These are phyloP conservation scores for Cicer judaicum DNA, from an alignment of 306 rosid genomes.

Conservation along the genomic window DNA sequence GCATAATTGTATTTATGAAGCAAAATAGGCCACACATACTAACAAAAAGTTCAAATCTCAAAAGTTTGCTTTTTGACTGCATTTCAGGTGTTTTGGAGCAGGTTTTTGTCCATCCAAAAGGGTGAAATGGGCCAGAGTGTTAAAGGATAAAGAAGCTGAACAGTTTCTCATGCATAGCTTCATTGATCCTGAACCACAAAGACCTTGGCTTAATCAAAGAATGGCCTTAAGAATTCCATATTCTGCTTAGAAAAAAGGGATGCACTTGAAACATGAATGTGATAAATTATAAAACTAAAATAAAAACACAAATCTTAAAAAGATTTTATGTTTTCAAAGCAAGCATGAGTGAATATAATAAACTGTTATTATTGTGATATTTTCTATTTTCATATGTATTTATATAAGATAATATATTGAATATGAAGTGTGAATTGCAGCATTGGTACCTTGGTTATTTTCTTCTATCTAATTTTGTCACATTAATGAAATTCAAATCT, in stretches of 20 bases:
- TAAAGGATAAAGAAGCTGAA: slow-evolving; percentile 67
- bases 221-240: slow-evolving; percentile 75
- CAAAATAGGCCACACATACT: no score
- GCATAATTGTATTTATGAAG: no score
- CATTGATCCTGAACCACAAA: slow-evolving; percentile 70
- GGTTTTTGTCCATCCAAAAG: slow-evolving; percentile 70
- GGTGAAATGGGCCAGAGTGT: slow-evolving; percentile 72
- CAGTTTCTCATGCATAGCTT: slow-evolving; percentile 70
- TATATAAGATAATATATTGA: background rate
- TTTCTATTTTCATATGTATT: background rate
- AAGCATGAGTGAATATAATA: background rate
- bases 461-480: background rate
- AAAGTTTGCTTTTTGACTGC: no score
- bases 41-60: no score
- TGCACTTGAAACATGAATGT: background rate
- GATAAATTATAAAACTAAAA: background rate
- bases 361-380: background rate
- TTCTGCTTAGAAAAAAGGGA: slow-evolving; percentile 59
- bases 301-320: background rate
- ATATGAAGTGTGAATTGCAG: background rate
- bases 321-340: background rate
- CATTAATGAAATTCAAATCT: background rate
- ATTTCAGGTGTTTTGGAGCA: slow-evolving; percentile 74
- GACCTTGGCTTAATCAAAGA: slow-evolving; percentile 88
- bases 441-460: background rate